phyloP scores from a whole-genome alignment of 2,329 filamentous ascomycete species.

The Knufia fluminis region DNA sequence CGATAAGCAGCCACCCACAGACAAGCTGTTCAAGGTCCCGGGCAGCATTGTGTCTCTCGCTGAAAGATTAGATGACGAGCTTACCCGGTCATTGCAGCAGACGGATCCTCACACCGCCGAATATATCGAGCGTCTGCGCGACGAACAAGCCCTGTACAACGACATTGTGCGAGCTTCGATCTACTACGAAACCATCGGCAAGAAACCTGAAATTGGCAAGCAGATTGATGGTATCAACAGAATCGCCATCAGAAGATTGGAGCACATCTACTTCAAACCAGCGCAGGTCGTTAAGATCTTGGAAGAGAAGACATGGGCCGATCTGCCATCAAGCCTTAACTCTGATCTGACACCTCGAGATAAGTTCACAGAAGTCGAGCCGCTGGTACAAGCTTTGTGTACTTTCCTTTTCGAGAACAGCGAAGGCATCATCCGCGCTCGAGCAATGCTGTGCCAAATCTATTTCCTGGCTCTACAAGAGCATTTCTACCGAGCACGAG shows the following conservation, averaged over 20 bases:
- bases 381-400: slow-evolving; percentile 78
- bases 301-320: slow-evolving; percentile 89
- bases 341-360: slow-evolving; percentile 71
- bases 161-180: slow-evolving; percentile 79
- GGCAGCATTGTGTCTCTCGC: slow-evolving; percentile 91
- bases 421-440: slow-evolving; percentile 89
- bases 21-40: slow-evolving; percentile 79
- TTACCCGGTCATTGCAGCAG: slow-evolving; percentile 90
- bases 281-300: slow-evolving; percentile 85
- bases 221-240: slow-evolving; percentile 86
- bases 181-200: slow-evolving; percentile 75
- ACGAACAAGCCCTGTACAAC: slow-evolving; percentile 85
- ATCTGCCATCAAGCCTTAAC: slow-evolving; percentile 58
- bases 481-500: slow-evolving; percentile 93
- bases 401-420: slow-evolving; percentile 91
- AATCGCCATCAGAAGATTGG: slow-evolving; percentile 82
- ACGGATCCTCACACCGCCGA: slow-evolving; percentile 98
- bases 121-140: slow-evolving; percentile 89
- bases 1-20: slow-evolving; percentile 72
- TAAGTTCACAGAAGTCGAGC: slow-evolving; percentile 57
- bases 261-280: slow-evolving; percentile 99
- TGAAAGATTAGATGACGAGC: slow-evolving; percentile 92
- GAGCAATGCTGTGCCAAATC: slow-evolving; percentile 96
- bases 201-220: slow-evolving; percentile 55
- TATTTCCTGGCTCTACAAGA: slow-evolving; percentile 97